Percentiles rank a stretch among this genome's conserved stretches.
phyloP scores from a whole-genome alignment of 2,329 filamentous ascomycete species.

The Berkeleyomyces basicola region DNA sequence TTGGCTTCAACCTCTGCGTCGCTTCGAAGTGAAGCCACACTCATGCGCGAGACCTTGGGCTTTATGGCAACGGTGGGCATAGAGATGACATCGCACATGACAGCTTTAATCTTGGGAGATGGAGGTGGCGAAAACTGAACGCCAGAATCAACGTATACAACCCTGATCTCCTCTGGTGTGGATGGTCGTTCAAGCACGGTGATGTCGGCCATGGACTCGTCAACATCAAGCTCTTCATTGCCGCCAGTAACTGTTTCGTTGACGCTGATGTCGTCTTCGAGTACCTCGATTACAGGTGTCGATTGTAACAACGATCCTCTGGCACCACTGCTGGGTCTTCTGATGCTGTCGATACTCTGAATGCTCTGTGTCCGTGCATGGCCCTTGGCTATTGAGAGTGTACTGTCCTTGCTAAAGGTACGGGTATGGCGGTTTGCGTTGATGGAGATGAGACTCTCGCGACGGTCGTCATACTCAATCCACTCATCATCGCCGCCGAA shows the following conservation, averaged over 20 bases:
- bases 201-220: constrained; percentile 7
- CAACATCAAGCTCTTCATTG: background rate
- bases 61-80: constrained; percentile 5
- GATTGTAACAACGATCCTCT: constrained; percentile 38
- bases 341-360: constrained; percentile 29
- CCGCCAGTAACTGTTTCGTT: constrained; percentile 7
- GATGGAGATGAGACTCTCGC: constrained; percentile 40
- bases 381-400: constrained; percentile 25
- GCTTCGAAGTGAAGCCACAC: constrained; percentile 20
- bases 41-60: constrained; percentile 7
- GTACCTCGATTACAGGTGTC: constrained; percentile 36
- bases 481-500: constrained; percentile 65
- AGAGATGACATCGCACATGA: background rate
- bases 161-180: constrained; percentile 19
- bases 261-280: constrained; percentile 32
- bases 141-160: constrained; percentile 55
- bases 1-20: constrained; percentile 54
- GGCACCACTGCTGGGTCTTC: constrained; percentile 32
- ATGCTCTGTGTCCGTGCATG: constrained; percentile 41
- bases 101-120: constrained; percentile 40
- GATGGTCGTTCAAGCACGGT: constrained; percentile 11
- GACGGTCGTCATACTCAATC: constrained; percentile 52
- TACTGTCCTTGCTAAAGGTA: constrained; percentile 41
- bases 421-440: constrained; percentile 31
- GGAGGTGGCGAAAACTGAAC: constrained; percentile 72